Conservation (phyloP, 2,329 filamentous ascomycete species). For the Talaromyces albobiverticillius region DNA sequence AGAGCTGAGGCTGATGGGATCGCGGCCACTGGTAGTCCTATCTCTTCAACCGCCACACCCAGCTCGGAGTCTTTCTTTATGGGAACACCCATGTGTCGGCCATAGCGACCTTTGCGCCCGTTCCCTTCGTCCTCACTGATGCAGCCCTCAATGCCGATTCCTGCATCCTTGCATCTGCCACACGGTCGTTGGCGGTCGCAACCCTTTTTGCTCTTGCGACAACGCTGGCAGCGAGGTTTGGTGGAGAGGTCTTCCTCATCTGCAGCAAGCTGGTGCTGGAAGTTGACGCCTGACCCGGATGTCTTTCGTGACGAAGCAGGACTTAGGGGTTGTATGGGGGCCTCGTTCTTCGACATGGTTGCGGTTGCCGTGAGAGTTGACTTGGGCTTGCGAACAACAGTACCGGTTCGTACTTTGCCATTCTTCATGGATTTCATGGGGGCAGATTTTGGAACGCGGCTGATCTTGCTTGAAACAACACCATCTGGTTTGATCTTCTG, state of each 20-base stretch:
- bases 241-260: conserved; percentile 90
- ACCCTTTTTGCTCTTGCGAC: conserved; percentile 99
- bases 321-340: conserved; percentile 27
- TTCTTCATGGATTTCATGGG: conserved; percentile 28
- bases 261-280: conserved; percentile 58
- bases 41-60: conserved; percentile 49
- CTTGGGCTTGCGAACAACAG: conserved; percentile 34
- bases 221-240: conserved; percentile 95
- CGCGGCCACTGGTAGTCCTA: conserved; percentile 31
- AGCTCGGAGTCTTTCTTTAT: conserved; percentile 56
- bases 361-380: neutral
- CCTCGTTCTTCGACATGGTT: conserved; percentile 26
- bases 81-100: conserved; percentile 65
- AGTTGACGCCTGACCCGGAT: conserved; percentile 58
- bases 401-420: conserved; percentile 32
- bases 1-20: conserved; percentile 32
- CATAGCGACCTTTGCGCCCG: conserved; percentile 90
- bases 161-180: conserved; percentile 91
- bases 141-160: conserved; percentile 87
- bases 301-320: conserved; percentile 54
- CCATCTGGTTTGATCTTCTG: conserved; percentile 47
- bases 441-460: conserved; percentile 28
- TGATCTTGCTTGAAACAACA: conserved; percentile 25
- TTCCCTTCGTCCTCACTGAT: conserved; percentile 98
- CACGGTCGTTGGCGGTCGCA: conserved; percentile 96